Evolutionary conservation across 2,329 filamentous ascomycete genomes (phyloP).

Genomic region (Penicillium paneum): DNA sequence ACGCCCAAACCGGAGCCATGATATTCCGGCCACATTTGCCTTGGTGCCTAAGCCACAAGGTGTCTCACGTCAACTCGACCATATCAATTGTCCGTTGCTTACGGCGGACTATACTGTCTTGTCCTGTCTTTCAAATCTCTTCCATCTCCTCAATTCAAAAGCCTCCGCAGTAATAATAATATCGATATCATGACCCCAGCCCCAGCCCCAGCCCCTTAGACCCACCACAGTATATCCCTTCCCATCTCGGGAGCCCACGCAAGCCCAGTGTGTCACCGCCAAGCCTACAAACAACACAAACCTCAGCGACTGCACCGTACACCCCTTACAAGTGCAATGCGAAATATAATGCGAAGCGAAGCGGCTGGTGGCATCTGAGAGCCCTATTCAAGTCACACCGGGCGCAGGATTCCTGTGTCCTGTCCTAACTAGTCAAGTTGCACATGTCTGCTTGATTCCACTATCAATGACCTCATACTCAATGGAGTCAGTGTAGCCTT

Average conservation of each 20-base stretch:
- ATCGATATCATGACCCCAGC: too few species aligned
- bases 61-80: neutral
- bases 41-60: neutral
- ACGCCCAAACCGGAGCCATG: neutral
- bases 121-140: neutral
- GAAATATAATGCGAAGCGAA: neutral
- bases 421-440: neutral
- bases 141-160: neutral
- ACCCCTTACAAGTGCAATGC: neutral
- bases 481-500: neutral
- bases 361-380: neutral
- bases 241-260: slow-evolving; percentile 2
- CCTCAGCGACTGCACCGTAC: neutral
- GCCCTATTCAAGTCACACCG: neutral
- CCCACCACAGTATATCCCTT: slow-evolving; percentile 3
- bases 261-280: slow-evolving; percentile 5
- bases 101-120: neutral
- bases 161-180: neutral
- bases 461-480: neutral
- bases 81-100: neutral
- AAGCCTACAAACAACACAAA: neutral
- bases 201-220: neutral
- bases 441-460: neutral
- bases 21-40: neutral
- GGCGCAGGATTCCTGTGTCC: neutral